phyloP scores from a whole-genome alignment of 768 basidiomycete genomes.

The Kwoniella bestiolae region DNA sequence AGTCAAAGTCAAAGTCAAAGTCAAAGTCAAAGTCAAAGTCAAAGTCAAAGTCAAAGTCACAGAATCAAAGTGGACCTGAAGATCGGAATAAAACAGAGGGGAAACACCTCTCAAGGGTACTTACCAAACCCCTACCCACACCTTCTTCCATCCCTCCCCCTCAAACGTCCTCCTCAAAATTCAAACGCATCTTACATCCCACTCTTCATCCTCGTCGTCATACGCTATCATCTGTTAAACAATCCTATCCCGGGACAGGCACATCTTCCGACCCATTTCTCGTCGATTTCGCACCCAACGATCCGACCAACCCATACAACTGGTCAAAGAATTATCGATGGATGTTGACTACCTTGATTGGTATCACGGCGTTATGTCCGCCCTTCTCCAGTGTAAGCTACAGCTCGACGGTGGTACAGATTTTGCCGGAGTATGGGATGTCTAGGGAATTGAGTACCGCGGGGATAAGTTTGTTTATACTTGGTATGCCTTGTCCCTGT shows the following conservation, averaged over 20 bases:
- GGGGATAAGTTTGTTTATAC: constrained; percentile 32
- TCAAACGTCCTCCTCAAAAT: neutral
- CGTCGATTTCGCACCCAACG: constrained; percentile 38
- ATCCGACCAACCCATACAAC: constrained; percentile 43
- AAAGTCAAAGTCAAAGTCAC: too few species aligned
- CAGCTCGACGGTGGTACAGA: constrained; percentile 7
- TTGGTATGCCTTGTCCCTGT: constrained; percentile 47
- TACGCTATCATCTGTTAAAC: too few species aligned
- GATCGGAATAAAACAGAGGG: neutral
- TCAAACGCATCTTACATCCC: neutral
- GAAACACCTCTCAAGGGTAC: neutral
- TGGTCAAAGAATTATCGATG: constrained; percentile 36
- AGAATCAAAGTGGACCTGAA: too few species aligned
- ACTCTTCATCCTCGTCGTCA: neutral
- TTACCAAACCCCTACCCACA: neutral
- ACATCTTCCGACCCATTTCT: constrained; percentile 42
- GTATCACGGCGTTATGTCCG: constrained; percentile 31
- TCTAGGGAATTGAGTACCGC: constrained; percentile 24
- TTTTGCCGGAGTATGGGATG: constrained; percentile 14
- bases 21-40: too few species aligned
- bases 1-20: too few species aligned
- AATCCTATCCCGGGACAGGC: constrained; percentile 31
- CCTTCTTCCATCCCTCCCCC: neutral
- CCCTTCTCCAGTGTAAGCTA: constrained; percentile 54
- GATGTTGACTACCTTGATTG: constrained; percentile 30